Evolutionary conservation across 2,329 filamentous ascomycete genomes (phyloP), one percentile per base, ranked within the genome.

Genomic region (Penicillium olsonii): DNA sequence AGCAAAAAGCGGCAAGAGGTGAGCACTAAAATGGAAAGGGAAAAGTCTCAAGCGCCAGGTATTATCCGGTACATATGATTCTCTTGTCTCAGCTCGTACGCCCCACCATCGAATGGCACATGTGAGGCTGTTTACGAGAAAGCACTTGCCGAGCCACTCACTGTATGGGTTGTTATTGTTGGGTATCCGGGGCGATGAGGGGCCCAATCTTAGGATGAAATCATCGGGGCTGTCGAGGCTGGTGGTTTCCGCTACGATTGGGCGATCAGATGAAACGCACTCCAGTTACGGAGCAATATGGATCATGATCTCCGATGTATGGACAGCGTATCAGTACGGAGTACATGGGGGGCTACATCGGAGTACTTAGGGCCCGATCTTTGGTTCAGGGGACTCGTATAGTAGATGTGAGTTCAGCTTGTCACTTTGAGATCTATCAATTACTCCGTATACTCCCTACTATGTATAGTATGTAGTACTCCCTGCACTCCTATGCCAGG

Each of bases 61-160:
- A n/a, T n/a, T n/a, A n/a, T n/a, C n/a, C n/a, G n/a, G n/a, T n/a
- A n/a, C n/a, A n/a, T n/a, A n/a, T 44, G 17, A 20, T 40, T 51
- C 31, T 33, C 47, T 40, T 47, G 50, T 59, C 53, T 55, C 56
- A 62, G 42, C 43, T 51, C 27, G 9, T 41, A 33, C 34, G 52
- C 45, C 53, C 57, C 57, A 58, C 55, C 39, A 34, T 41, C 33
- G 4, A 33, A 46, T 46, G 48, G 37, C 37, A 41, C n/a, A 20
- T n/a, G 53, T 59, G 47, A 45, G 34, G 43, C 24, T 17, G 29
- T 31, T 37, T 38, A 48, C 51, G 27, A 17, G 10, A 48, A 5
- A 19, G 8, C n/a, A 45, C 34, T 26, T 35, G 35, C 35, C 17
- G 22, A 20, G 22, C 35, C 26, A n/a, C n/a, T n/a, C n/a, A 31